These are phyloP conservation scores for Taphrina pruni DNA, from an alignment of 1,139 yeast genomes.

Conservation along the genomic window DNA sequence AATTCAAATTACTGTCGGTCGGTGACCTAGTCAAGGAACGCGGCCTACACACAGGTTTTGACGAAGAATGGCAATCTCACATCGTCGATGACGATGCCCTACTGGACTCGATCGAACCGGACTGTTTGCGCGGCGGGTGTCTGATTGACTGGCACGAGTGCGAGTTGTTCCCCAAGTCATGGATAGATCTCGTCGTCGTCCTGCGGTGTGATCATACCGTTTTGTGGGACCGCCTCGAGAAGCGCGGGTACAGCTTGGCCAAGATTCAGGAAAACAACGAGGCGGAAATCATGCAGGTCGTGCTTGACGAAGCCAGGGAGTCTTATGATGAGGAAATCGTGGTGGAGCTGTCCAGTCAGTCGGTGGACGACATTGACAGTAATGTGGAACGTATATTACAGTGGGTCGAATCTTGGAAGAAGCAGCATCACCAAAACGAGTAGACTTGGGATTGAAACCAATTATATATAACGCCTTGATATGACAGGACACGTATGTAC, in stretches of 20 bases:
- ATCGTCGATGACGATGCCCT: constrained; percentile 91
- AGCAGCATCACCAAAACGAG: background rate
- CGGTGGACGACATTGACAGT: constrained; percentile 74
- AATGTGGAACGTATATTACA: constrained; percentile 74
- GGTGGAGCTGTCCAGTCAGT: constrained; percentile 74
- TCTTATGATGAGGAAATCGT: constrained; percentile 79
- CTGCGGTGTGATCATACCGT: constrained; percentile 74
- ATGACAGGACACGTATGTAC: constrained; percentile 4
- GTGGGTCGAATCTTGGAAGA: constrained; percentile 80
- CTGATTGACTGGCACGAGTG: constrained; percentile 97
- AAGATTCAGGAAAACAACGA: constrained; percentile 91
- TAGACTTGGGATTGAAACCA: background rate
- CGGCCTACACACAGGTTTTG: constrained; percentile 80
- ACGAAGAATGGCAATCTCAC: constrained; percentile 79
- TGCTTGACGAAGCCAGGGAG: constrained; percentile 84
- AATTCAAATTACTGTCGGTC: constrained; percentile 67
- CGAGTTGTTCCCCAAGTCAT: constrained; percentile 89
- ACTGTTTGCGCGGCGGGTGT: constrained; percentile 72
- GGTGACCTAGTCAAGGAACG: constrained; percentile 83
- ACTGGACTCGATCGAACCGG: constrained; percentile 78
- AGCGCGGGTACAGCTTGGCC: constrained; percentile 72
- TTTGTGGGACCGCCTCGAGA: constrained; percentile 72
- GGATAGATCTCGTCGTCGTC: constrained; percentile 90
- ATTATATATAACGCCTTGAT: background rate
- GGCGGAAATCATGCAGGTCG: constrained; percentile 95